Conservation (phyloP, 1,284 basidiomycete genomes). For the Melampsora americana region DNA sequence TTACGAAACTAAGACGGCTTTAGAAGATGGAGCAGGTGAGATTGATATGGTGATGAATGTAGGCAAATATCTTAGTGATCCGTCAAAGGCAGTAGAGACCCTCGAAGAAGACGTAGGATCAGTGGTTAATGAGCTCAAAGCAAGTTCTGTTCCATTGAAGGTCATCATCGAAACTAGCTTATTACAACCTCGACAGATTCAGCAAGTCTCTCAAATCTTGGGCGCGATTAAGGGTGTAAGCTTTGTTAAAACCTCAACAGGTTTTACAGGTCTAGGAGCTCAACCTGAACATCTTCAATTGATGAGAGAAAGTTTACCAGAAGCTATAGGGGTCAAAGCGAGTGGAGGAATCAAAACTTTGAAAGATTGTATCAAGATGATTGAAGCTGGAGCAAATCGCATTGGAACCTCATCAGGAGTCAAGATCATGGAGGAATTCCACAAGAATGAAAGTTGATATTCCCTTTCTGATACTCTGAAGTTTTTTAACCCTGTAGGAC, state of each 20-base stretch:
- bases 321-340: neutral
- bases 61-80: neutral
- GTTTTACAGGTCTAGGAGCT: constrained; percentile 3
- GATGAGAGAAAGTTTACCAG: neutral
- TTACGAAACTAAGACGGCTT: neutral
- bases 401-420: constrained; percentile 26
- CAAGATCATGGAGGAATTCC: neutral
- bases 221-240: neutral
- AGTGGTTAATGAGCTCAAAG: neutral
- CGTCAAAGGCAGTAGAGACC: neutral
- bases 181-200: neutral
- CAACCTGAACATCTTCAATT: neutral
- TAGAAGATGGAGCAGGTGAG: constrained; percentile 12
- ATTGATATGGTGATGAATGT: constrained; percentile 21
- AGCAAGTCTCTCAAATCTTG: neutral
- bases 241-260: constrained; percentile 22
- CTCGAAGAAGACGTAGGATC: neutral
- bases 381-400: constrained; percentile 10
- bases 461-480: too few species aligned
- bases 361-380: neutral
- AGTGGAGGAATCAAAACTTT: constrained; percentile 1
- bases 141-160: neutral
- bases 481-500: too few species aligned
- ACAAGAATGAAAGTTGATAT: too few species aligned
- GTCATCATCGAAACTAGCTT: constrained; percentile 24